A percentile compares a stretch with the other conserved stretches of the same genome.
Conservation (phyloP, 345 rosid species). For the Brassica rapa region DNA sequence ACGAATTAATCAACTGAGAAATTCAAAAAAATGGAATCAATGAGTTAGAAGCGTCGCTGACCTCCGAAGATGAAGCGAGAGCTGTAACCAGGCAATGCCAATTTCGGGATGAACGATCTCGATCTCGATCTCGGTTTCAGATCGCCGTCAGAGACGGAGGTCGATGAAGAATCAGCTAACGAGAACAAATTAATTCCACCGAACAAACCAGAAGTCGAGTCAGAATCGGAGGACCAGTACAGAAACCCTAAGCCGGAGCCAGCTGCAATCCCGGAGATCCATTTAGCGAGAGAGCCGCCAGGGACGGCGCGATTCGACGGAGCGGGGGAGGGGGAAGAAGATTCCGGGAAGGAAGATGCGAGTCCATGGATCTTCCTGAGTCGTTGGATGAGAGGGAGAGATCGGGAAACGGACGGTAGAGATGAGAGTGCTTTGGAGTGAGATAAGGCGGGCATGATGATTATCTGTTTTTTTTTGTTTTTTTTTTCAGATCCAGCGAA, state of each 20-base stretch:
- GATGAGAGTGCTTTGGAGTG: conserved; percentile 47
- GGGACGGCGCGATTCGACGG: conserved; percentile 13
- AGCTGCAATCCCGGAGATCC: conserved; percentile 54
- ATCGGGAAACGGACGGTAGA: conserved; percentile 43
- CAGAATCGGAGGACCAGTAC: conserved; percentile 47
- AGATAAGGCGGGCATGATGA: conserved; percentile 45
- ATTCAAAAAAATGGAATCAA: background rate
- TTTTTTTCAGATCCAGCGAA: conserved; percentile 2
- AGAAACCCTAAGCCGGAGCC: conserved; percentile 68
- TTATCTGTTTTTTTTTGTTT: background rate
- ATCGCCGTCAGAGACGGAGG: conserved; percentile 40
- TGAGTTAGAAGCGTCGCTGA: conserved; percentile 6
- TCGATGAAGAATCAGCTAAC: conserved; percentile 52
- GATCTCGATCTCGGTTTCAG: conserved; percentile 21
- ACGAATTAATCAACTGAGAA: background rate
- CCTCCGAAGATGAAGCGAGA: conserved; percentile 70
- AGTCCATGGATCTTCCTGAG: conserved; percentile 47
- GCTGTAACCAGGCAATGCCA: conserved; percentile 62
- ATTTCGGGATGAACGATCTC: conserved; percentile 47
- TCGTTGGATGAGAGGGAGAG: conserved; percentile 46
- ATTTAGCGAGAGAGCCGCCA: conserved; percentile 40
- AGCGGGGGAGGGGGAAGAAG: conserved; percentile 41
- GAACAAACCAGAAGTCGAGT: conserved; percentile 38
- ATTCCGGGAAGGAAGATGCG: conserved; percentile 42
- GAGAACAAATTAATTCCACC: conserved; percentile 41